Conservation (phyloP, 345 rosid genomes). For the Gossypium arboreum region DNA sequence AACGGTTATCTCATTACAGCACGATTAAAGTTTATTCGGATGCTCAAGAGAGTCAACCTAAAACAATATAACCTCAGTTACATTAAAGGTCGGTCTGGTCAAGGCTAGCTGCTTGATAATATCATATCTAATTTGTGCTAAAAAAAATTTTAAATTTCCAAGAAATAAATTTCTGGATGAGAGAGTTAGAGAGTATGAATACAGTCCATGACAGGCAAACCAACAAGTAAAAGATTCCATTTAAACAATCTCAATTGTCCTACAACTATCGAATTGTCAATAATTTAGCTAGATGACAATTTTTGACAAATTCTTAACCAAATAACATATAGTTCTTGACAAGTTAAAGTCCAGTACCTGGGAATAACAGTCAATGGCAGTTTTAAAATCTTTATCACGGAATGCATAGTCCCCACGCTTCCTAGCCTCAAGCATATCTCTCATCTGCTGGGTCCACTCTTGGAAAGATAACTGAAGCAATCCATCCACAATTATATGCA, state of each 20-base stretch:
- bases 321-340: not conserved
- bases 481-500: slow-evolving; percentile 20
- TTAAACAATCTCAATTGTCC: not conserved
- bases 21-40: too few species aligned
- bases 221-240: not conserved
- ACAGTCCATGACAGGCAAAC: not conserved
- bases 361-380: slow-evolving; percentile 84
- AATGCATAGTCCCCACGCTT: slow-evolving; percentile 92
- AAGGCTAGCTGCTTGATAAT: not conserved
- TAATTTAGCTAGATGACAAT: not conserved
- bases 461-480: slow-evolving; percentile 76
- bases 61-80: not conserved
- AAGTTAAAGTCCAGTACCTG: slow-evolving; percentile 48
- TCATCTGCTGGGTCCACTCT: slow-evolving; percentile 99
- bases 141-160: not conserved
- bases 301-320: not conserved
- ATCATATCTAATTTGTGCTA: not conserved
- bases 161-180: not conserved
- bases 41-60: not conserved
- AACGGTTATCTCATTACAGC: slow-evolving; percentile 1
- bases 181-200: not conserved
- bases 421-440: slow-evolving; percentile 89
- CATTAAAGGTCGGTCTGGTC: not conserved
- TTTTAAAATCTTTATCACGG: slow-evolving; percentile 93
- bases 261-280: not conserved